Evolutionary conservation across 495 filamentous ascomycete genomes (phyloP).

Genomic region (Lasiosphaeria miniovina): DNA sequence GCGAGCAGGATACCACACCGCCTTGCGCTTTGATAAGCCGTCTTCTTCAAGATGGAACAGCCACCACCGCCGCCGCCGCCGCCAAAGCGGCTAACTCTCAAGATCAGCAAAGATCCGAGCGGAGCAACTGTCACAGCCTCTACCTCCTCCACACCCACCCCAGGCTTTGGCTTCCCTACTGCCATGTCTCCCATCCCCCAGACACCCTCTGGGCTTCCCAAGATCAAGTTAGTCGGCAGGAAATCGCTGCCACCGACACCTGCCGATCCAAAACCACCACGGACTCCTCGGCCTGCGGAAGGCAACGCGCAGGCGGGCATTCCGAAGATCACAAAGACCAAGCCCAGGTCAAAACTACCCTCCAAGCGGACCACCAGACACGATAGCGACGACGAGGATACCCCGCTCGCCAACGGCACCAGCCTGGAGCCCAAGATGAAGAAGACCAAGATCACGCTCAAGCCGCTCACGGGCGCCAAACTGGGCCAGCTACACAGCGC

Average conservation of each 20-base stretch:
- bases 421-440: constrained; percentile 31
- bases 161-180: constrained; percentile 10
- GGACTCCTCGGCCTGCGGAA: neutral
- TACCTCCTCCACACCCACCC: constrained; percentile 11
- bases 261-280: constrained; percentile 26
- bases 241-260: constrained; percentile 48
- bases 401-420: constrained; percentile 28
- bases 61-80: constrained; percentile 17
- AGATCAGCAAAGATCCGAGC: constrained; percentile 14
- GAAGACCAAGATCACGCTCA: constrained; percentile 42
- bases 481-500: neutral
- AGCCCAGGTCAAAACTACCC: constrained; percentile 42
- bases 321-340: constrained; percentile 39
- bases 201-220: constrained; percentile 41
- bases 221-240: constrained; percentile 51
- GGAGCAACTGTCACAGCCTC: constrained; percentile 10
- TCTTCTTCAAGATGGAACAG: constrained; percentile 17
- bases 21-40: neutral
- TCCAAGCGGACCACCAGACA: constrained; percentile 43
- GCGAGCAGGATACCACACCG: neutral
- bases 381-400: constrained; percentile 43
- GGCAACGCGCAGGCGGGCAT: constrained; percentile 11
- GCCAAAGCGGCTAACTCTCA: constrained; percentile 24
- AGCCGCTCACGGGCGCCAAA: constrained; percentile 14
- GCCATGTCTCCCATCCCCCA: constrained; percentile 25